Evolutionary conservation across 1,284 basidiomycete species (phyloP).

Genomic region (Cerrena zonata): DNA sequence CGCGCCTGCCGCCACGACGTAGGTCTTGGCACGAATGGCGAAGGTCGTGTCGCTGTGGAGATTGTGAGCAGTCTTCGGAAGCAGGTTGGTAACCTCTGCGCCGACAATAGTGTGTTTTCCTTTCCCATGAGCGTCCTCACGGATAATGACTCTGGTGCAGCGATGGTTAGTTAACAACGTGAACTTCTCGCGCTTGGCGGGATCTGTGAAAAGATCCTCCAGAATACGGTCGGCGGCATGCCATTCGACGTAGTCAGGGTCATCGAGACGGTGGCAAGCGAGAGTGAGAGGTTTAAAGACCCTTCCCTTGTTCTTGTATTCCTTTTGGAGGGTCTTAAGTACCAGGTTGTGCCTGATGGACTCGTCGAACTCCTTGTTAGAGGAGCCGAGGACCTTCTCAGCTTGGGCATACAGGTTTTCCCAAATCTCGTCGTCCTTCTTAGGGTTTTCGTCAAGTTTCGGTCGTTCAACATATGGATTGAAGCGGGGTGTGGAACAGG

Average conservation of each 20-base stretch:
- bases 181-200: slow-evolving; percentile 10
- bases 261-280: slow-evolving; percentile 21
- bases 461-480: slow-evolving; percentile 13
- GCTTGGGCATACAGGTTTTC: slow-evolving; percentile 21
- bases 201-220: slow-evolving; percentile 14
- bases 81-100: slow-evolving; percentile 12
- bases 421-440: slow-evolving; percentile 15
- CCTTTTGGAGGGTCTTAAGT: slow-evolving; percentile 18
- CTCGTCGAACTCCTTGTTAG: slow-evolving; percentile 18
- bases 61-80: slow-evolving; percentile 3
- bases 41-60: neutral
- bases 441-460: slow-evolving; percentile 6
- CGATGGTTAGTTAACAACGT: slow-evolving; percentile 18
- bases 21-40: slow-evolving; percentile 14
- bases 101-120: slow-evolving; percentile 3
- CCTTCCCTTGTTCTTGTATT: slow-evolving; percentile 12
- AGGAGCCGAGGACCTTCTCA: slow-evolving; percentile 21
- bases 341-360: slow-evolving; percentile 28
- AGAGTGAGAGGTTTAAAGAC: slow-evolving; percentile 23
- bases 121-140: neutral
- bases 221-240: slow-evolving; percentile 22
- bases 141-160: slow-evolving; percentile 11
- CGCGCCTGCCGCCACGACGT: slow-evolving; percentile 19
- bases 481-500: slow-evolving; percentile 25
- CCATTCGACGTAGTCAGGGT: slow-evolving; percentile 26